Base-by-base conservation (phyloP, 148 eudicot species). In the Silene conica region DNA sequence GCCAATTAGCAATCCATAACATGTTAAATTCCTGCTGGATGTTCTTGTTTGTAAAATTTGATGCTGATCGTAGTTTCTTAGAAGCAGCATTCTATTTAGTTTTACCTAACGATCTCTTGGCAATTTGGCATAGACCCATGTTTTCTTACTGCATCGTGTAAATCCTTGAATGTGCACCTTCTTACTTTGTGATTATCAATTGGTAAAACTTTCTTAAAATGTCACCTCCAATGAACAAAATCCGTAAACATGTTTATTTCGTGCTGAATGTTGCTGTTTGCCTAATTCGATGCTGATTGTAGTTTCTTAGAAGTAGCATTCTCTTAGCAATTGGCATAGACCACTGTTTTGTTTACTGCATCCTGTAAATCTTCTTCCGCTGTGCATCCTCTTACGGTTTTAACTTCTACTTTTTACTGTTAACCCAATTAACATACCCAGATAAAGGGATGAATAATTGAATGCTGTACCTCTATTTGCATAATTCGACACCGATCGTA, bases 141-240 rank as follows among this genome's bases (percentile, higher is more conserved):
- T 58, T 58, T 38, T 48, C 45, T 22, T 6, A 48, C 20, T 52
- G 72, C 72, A 23, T 21, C 71, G 16, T 69, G 72, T 69, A 69
- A 15, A 69, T 52, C 72, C 55, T 21, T 1, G 4, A 31, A 1
- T 31, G 34, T 31, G 34, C 34, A 31, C 5, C 34, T 31, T 31
- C 34, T 31, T 1, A 26, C 28, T 26, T 26, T 26, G 28, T 88
- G 80, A 93, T 75, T 67, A 48, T 72, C 68, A 64, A 59, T 15
- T 50, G 68, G 77, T 63, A 41, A 60, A 41, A 20, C 4, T 63
- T n/a, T 13, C 57, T 72, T 8, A 71, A 60, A 22, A 9, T 19
- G 25, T 61, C 9, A 20, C 60, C n/a, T 67, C 50, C 18, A 48
- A 38, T 57, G 22, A 48, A 63, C 59, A 25, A 41, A 25, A 41